These are phyloP conservation scores for Cardamine chenopodiifolia DNA, from an alignment of 345 rosid species.

Conservation along the genomic window DNA sequence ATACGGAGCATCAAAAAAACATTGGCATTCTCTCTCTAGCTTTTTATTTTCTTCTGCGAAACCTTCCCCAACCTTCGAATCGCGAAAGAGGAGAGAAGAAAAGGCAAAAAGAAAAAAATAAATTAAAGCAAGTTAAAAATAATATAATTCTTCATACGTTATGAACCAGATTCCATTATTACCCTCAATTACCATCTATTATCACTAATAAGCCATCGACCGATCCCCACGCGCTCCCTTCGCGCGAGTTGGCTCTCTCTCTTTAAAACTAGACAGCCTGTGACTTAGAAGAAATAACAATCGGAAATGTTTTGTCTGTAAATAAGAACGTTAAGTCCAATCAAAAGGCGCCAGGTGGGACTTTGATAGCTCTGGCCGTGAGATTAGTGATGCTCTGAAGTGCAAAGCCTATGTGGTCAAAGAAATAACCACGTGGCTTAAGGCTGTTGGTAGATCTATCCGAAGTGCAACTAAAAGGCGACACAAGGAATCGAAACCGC, in stretches of 20 bases:
- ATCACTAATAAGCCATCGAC: conserved; percentile 11
- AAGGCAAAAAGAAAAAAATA: background rate
- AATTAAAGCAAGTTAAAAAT: conserved; percentile 24
- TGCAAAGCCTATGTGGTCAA: conserved; percentile 31
- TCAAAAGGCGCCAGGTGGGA: conserved; percentile 10
- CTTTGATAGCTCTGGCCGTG: conserved; percentile 2
- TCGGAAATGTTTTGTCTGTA: background rate
- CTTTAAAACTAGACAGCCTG: conserved; percentile 31
- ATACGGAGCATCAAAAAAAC: conserved; percentile 26
- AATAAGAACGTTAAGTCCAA: background rate
- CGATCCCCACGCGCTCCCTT: conserved; percentile 16
- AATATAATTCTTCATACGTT: conserved; percentile 35
- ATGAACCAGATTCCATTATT: conserved; percentile 1
- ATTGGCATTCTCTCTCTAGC: conserved; percentile 35
- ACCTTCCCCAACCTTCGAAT: conserved; percentile 39
- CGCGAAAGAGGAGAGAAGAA: conserved; percentile 30
- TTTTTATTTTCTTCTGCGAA: conserved; percentile 30
- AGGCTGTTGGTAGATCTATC: conserved; percentile 26
- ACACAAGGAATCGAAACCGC: conserved; percentile 16
- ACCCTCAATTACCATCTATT: background rate
- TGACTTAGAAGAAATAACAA: conserved; percentile 24
- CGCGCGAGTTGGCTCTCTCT: conserved; percentile 7
- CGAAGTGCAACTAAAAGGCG: background rate
- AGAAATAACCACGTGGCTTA: conserved; percentile 32
- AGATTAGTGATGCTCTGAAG: conserved; percentile 4